phyloP scores from a whole-genome alignment of 1,284 basidiomycete genomes.

The Irpex rosettiformis region DNA sequence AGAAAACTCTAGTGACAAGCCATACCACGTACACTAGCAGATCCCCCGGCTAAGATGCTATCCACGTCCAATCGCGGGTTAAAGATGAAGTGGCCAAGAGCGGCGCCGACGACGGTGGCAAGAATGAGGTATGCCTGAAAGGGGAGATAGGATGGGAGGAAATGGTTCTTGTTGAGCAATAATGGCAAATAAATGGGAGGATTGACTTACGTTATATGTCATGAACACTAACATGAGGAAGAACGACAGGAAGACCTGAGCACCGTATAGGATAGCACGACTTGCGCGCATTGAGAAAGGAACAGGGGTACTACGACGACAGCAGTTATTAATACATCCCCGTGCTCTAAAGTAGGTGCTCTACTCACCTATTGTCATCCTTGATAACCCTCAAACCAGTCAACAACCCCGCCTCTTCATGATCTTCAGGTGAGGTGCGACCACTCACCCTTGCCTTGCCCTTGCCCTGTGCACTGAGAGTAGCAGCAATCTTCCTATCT shows the following conservation, averaged over 20 bases:
- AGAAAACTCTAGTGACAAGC: constrained; percentile 41
- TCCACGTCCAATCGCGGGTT: constrained; percentile 56
- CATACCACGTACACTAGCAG: constrained; percentile 51
- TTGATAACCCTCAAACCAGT: constrained; percentile 41
- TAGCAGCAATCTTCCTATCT: constrained; percentile 53
- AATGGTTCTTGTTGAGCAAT: background rate
- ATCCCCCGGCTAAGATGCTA: constrained; percentile 42
- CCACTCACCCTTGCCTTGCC: constrained; percentile 41
- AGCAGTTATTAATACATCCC: background rate
- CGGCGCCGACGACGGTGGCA: constrained; percentile 69
- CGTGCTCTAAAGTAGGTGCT: background rate
- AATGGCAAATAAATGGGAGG: background rate
- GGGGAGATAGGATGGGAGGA: background rate
- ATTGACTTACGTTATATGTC: constrained; percentile 73
- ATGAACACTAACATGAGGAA: constrained; percentile 88
- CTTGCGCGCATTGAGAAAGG: constrained; percentile 48
- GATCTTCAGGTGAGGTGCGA: constrained; percentile 38
- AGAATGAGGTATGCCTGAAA: constrained; percentile 73
- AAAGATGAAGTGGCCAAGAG: constrained; percentile 71
- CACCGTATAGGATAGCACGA: constrained; percentile 64
- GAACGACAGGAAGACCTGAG: constrained; percentile 70
- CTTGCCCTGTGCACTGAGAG: constrained; percentile 43
- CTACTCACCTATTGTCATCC: constrained; percentile 39
- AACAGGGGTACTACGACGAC: constrained; percentile 38
- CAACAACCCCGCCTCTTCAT: constrained; percentile 54